These are phyloP conservation scores for Rhodotorula graminis DNA, from an alignment of 768 basidiomycete species.

Conservation along the genomic window DNA sequence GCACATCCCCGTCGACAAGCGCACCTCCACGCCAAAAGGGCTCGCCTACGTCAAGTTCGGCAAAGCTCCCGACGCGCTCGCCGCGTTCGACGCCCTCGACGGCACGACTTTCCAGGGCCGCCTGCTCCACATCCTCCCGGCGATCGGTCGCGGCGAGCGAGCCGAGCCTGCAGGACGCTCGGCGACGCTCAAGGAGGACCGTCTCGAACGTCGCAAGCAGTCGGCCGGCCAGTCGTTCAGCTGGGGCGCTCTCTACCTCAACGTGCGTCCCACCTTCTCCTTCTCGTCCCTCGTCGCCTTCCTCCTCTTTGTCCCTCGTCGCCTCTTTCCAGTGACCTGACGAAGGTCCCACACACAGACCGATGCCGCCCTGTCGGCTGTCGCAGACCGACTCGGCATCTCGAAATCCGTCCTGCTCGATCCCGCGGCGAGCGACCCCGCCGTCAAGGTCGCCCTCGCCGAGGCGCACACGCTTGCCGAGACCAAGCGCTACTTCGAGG, in stretches of 20 bases:
- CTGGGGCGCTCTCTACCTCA: constrained; percentile 95
- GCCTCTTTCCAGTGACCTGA: too few species aligned
- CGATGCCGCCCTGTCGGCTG: constrained; percentile 85
- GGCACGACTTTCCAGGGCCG: constrained; percentile 84
- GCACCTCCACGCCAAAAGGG: constrained; percentile 56
- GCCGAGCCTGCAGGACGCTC: constrained; percentile 48
- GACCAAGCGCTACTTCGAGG: constrained; percentile 81
- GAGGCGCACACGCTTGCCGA: constrained; percentile 95
- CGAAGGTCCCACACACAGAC: too few species aligned
- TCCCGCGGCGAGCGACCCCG: constrained; percentile 59
- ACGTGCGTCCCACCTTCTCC: constrained; percentile 59
- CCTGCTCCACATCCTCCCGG: constrained; percentile 80
- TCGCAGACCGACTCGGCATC: constrained; percentile 82
- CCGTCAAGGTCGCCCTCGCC: constrained; percentile 90
- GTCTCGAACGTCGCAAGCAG: constrained; percentile 60
- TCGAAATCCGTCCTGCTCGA: constrained; percentile 82
- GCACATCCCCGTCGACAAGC: constrained; percentile 57
- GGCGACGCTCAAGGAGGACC: constrained; percentile 59
- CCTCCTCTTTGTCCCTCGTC: too few species aligned
- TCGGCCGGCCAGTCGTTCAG: constrained; percentile 74
- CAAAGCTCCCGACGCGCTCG: constrained; percentile 54
- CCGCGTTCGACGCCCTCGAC: constrained; percentile 74
- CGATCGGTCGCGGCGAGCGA: constrained; percentile 53
- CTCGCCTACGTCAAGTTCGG: constrained; percentile 60
- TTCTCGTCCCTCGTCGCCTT: too few species aligned